These are phyloP conservation scores for Fusarium heterosporum DNA, from an alignment of 2,329 filamentous ascomycete genomes.

Conservation along the genomic window DNA sequence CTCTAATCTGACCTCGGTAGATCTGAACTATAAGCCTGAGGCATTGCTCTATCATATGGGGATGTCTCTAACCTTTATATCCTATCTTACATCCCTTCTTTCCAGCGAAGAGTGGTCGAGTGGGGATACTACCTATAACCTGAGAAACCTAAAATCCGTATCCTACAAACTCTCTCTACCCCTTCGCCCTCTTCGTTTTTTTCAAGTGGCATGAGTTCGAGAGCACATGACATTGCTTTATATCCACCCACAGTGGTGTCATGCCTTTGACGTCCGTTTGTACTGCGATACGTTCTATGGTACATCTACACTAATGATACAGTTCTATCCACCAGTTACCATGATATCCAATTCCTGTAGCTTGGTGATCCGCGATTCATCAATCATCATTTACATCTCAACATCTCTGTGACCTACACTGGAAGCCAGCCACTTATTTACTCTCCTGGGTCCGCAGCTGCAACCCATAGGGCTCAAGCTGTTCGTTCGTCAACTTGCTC, in stretches of 20 bases:
- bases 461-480: slow-evolving; percentile 62
- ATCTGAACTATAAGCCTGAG: slow-evolving; percentile 22
- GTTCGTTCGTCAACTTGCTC: slow-evolving; percentile 70
- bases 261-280: neutral
- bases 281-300: slow-evolving; percentile 1
- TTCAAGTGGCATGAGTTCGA: neutral
- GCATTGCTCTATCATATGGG: slow-evolving; percentile 11
- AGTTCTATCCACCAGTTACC: neutral
- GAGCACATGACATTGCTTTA: neutral
- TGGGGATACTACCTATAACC: neutral
- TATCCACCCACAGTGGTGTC: neutral
- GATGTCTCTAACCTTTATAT: neutral
- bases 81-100: neutral
- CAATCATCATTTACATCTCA: neutral
- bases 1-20: slow-evolving; percentile 40
- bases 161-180: neutral
- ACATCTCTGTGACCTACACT: neutral
- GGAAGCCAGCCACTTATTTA: neutral
- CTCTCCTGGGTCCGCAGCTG: slow-evolving; percentile 36
- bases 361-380: slow-evolving; percentile 12
- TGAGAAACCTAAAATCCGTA: neutral
- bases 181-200: neutral
- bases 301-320: slow-evolving; percentile 31
- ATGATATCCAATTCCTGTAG: neutral
- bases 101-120: neutral